Conservation (phyloP, 768 basidiomycete genomes). For the Termitomyces titanicus region DNA sequence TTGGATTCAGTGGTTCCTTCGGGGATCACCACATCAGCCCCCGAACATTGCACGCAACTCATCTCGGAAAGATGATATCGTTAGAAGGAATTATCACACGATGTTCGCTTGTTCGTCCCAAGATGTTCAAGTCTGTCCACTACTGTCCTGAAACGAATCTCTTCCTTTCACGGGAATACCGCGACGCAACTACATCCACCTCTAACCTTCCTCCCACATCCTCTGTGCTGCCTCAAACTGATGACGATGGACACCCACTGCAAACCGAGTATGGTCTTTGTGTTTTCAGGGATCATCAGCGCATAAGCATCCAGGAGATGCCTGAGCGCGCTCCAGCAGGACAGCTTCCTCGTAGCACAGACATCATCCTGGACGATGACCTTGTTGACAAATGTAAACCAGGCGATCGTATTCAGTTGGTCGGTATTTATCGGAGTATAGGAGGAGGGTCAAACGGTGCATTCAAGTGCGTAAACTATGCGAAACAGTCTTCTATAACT, state of each 20-base stretch:
- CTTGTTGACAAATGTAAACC: constrained; percentile 97
- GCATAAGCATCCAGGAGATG: constrained; percentile 99
- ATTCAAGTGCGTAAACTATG: constrained; percentile 74
- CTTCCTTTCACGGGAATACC: constrained; percentile 88
- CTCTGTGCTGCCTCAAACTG: constrained; percentile 84
- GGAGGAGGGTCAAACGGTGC: constrained; percentile 88
- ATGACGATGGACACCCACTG: constrained; percentile 83
- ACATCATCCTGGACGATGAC: constrained; percentile 95
- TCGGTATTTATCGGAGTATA: constrained; percentile 91
- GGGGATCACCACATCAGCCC: constrained; percentile 98
- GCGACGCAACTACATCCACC: constrained; percentile 86
- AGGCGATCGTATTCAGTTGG: constrained; percentile 94
- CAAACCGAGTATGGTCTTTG: constrained; percentile 92
- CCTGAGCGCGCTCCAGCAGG: constrained; percentile 98
- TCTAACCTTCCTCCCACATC: constrained; percentile 85
- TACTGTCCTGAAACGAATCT: constrained; percentile 85
- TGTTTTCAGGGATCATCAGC: constrained; percentile 93
- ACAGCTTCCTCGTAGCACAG: constrained; percentile 92
- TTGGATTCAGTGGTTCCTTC: constrained; percentile 94
- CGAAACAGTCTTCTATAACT: constrained; percentile 6
- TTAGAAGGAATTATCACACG: constrained; percentile 97
- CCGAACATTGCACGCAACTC: constrained; percentile 79
- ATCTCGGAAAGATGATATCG: constrained; percentile 95
- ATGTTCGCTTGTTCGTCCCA: constrained; percentile 96
- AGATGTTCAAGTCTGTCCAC: constrained; percentile 96